These are phyloP conservation scores for Arthrobotrys sinensis DNA, from an alignment of 2,329 filamentous ascomycete species.

Conservation along the genomic window DNA sequence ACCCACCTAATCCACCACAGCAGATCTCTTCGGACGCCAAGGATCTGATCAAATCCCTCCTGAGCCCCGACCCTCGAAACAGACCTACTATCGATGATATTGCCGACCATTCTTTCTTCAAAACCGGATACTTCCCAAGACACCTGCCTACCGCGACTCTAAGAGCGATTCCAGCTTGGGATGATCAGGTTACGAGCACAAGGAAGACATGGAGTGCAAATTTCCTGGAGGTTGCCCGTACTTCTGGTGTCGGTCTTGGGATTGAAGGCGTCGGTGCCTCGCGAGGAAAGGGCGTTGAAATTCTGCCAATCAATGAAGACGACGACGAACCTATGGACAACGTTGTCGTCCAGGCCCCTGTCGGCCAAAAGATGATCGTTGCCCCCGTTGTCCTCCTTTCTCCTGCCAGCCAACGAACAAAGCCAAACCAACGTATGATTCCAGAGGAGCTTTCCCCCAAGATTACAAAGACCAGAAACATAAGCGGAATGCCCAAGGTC, in stretches of 20 bases:
- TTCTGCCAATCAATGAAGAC: constrained; percentile 56
- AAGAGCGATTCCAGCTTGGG: constrained; percentile 70
- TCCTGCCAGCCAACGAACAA: constrained; percentile 53
- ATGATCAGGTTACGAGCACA: constrained; percentile 49
- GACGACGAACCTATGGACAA: constrained; percentile 52
- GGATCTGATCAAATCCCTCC: constrained; percentile 81
- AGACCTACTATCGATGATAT: constrained; percentile 83
- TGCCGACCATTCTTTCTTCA: constrained; percentile 85
- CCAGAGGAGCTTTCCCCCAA: constrained; percentile 60
- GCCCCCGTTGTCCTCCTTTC: constrained; percentile 57
- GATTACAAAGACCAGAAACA: constrained; percentile 57
- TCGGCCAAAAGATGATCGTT: constrained; percentile 59
- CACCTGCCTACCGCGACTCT: constrained; percentile 70
- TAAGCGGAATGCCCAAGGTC: constrained; percentile 42
- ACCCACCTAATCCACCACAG: constrained; percentile 75
- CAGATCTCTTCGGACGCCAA: constrained; percentile 82
- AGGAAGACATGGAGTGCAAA: constrained; percentile 62
- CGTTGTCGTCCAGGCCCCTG: constrained; percentile 55
- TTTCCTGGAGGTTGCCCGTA: constrained; percentile 63
- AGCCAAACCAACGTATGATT: constrained; percentile 54
- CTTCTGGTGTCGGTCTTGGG: constrained; percentile 63
- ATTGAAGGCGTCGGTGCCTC: constrained; percentile 62
- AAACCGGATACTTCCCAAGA: constrained; percentile 79
- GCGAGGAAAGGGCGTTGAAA: constrained; percentile 56
- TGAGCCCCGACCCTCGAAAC: constrained; percentile 79